Evolutionary conservation across 139 green algal genomes (phyloP).

Genomic region (Coelastrella sp.): DNA sequence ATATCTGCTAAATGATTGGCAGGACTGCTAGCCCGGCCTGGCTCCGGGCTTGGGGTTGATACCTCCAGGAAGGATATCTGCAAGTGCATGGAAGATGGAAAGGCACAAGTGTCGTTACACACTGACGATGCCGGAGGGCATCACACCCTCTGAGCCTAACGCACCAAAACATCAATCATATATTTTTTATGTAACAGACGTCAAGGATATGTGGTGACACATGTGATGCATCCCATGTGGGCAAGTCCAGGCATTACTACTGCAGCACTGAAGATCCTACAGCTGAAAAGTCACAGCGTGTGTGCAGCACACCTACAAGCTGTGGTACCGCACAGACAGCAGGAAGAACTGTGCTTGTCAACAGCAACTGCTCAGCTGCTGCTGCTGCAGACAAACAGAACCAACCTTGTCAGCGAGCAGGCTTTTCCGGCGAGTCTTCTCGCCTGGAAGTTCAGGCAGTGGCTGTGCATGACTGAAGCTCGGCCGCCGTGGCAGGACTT

Average conservation of each 20-base stretch:
- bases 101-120: neutral
- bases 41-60: neutral
- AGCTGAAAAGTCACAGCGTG: no score
- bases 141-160: no score
- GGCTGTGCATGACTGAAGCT: neutral
- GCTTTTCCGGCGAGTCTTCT: neutral
- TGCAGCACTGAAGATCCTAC: no score
- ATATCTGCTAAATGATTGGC: neutral
- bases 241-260: no score
- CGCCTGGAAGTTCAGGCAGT: neutral
- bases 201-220: no score
- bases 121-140: no score
- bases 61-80: neutral
- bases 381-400: neutral
- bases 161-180: no score
- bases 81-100: neutral
- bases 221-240: no score
- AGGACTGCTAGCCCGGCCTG: no score
- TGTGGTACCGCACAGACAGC: no score
- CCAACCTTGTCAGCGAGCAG: neutral
- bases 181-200: no score
- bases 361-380: neutral
- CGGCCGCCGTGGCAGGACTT: neutral
- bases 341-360: neutral
- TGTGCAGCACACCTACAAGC: no score